phyloP scores from a whole-genome alignment of 192 early-diverging fungal species.

The Helicostylum pulchrum region DNA sequence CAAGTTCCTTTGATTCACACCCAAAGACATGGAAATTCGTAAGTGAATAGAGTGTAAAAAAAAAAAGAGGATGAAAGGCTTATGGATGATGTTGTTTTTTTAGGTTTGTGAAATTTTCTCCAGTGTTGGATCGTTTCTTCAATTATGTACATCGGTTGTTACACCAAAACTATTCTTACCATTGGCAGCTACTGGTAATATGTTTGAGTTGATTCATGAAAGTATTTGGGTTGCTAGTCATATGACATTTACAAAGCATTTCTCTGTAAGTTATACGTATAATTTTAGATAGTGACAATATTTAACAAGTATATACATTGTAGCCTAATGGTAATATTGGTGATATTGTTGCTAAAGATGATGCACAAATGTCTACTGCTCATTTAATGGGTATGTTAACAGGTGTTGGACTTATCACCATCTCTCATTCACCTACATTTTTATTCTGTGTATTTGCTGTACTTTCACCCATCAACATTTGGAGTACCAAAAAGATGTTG shows the following conservation, averaged over 20 bases:
- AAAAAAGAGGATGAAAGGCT: background rate
- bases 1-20: conserved; percentile 65
- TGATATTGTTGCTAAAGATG: conserved; percentile 71
- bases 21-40: conserved; percentile 74
- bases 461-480: conserved; percentile 56
- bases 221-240: conserved; percentile 66
- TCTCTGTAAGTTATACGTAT: conserved; percentile 35
- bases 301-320: conserved; percentile 2
- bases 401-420: conserved; percentile 53
- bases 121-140: conserved; percentile 53
- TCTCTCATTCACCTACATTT: conserved; percentile 54
- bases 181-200: conserved; percentile 57
- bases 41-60: background rate
- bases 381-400: conserved; percentile 59
- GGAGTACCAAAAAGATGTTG: conserved; percentile 48
- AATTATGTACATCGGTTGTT: conserved; percentile 56
- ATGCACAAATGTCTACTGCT: conserved; percentile 65
- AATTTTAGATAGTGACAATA: background rate
- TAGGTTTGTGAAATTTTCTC: conserved; percentile 56
- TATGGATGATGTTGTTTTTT: background rate
- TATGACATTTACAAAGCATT: conserved; percentile 71
- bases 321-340: conserved; percentile 65
- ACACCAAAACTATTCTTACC: conserved; percentile 48
- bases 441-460: conserved; percentile 52
- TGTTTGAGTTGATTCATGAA: conserved; percentile 60